A percentile compares a stretch with the other conserved stretches of the same genome.
Evolutionary conservation across 441 rosid species (phyloP).

Genomic region (Adansonia rubrostipa): DNA sequence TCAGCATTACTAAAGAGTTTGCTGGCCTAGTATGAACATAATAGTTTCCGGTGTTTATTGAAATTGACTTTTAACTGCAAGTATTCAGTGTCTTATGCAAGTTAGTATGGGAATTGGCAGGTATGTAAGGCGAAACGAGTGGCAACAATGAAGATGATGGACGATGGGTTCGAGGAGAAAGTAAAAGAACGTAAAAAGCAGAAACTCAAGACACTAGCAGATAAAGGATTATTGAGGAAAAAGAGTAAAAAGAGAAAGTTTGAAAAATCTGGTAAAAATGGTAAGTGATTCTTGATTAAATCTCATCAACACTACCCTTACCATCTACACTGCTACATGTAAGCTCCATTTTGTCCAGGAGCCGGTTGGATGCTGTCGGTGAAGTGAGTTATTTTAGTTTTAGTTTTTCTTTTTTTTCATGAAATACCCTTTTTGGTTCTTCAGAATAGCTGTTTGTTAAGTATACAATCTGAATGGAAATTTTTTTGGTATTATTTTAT

Average conservation of each 20-base stretch:
- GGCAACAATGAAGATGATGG: constrained; percentile 86
- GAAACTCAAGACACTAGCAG: constrained; percentile 61
- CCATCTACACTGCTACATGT: neutral
- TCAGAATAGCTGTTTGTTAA: neutral
- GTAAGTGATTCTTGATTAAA: neutral
- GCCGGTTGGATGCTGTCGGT: no score
- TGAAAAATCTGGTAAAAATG: constrained; percentile 24
- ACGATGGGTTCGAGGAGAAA: constrained; percentile 87
- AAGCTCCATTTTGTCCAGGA: constrained; percentile 13
- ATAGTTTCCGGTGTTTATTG: neutral
- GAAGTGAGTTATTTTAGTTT: neutral
- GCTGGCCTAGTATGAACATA: neutral
- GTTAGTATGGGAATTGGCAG: constrained; percentile 39
- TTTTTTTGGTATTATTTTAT: neutral
- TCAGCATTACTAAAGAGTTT: neutral
- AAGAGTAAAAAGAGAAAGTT: constrained; percentile 47
- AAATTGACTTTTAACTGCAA: neutral
- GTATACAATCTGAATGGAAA: neutral
- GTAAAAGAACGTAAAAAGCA: constrained; percentile 65
- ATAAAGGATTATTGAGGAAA: constrained; percentile 71
- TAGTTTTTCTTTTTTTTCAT: neutral
- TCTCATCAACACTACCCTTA: neutral
- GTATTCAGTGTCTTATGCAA: constrained; percentile 7
- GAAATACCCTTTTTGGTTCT: neutral
- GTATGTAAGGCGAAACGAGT: constrained; percentile 84